Base-by-base conservation (phyloP, 2,329 filamentous ascomycete species). In the Blastomyces gilchristii region DNA sequence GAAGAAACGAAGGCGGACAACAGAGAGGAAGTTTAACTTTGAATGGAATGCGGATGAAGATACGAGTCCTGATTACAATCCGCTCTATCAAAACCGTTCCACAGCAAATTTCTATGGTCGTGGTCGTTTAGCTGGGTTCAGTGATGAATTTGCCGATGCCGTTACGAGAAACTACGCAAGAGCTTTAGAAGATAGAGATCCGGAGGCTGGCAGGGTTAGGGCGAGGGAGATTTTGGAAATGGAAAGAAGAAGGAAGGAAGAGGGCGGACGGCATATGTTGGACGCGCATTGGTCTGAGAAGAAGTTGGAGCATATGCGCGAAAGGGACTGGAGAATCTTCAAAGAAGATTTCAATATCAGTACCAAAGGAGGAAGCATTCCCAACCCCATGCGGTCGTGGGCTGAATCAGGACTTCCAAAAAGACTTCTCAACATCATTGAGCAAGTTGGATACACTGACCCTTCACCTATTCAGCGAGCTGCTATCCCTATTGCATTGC, bases 321-420 rank as follows among this genome's bases (percentile, higher is more conserved):
- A 97, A 77, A 84, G 94, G 74, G 94, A 99, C 76, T 99, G 94
- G 94, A 90, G 94, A 73, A 97, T 99, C 70, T 97, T 99, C 85
- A 99, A 97, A 78, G 94, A 97, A 75, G 92, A 99, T 76, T 97
- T 96, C 79, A 95, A 94, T 69, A 99, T 99, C 73, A 83, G 88
- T 50, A 97, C 91, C 9, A 97, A 96, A 75, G 94, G 94, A 63
- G 93, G 93, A 53, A 83, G 83, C 34, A 91, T 97, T 63, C 94
- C 94, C 0, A 93, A 97, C 70, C 94, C 94, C 0, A 97, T 99
- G 92, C 91, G 94, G 59, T 91, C 82, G 69, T 99, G 94, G 94
- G 73, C 83, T 57, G 94, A 99, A 75, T 96, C 92, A 3, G 82
- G 82, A 6, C 81, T 99, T 49, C 92, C 94, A 2, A 82, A 84